Evolutionary conservation across 148 eudicot species (phyloP), one percentile per base, ranked within the genome.

Genomic region (Pouteria glomerata): DNA sequence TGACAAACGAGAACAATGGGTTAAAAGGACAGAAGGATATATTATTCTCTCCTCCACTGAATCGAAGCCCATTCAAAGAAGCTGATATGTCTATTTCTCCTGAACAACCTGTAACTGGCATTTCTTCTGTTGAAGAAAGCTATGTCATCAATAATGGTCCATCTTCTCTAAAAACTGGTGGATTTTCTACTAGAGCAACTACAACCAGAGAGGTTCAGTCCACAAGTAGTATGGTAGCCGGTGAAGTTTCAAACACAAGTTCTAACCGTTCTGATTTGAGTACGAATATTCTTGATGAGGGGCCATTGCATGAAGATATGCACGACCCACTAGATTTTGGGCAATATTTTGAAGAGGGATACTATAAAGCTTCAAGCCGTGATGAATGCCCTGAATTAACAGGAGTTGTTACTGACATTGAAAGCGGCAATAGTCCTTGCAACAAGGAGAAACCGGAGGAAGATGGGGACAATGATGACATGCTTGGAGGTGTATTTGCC

Each of bases 401-500:
- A n/a, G 91, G 83, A 69, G 85, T 70, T 73, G 81, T 79, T 67
- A 77, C 86, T 63, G 89, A 89, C 81, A 87, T 77, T 78, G 96
- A 85, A 80, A 82, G 88, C 39, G 84, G 78, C 72, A 78, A 71
- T 73, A 85, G 90, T 77, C 89, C 80, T 72, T 71, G 81, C 45
- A 77, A 81, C 63, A 89, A 84, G 76, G 88, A 76, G 18, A 88
- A 84, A 81, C 71, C 83, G 0, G 96, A 91, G 73, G 96, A 91
- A 74, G 97, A 95, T 79, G 97, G 74, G 66, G 98, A 88, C 60
- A 81, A 77, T 73, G 97, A 89, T 66, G 90, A 87, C 62, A 78
- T 91, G 86, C 88, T 91, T 76, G 97, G 97, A 79, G 90, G 93
- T 70, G 85, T 95, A 31, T 89, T 95, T 78, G 89, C 85, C 73